phyloP scores from a whole-genome alignment of 768 basidiomycete genomes.

The Cytidiella melzeri region DNA sequence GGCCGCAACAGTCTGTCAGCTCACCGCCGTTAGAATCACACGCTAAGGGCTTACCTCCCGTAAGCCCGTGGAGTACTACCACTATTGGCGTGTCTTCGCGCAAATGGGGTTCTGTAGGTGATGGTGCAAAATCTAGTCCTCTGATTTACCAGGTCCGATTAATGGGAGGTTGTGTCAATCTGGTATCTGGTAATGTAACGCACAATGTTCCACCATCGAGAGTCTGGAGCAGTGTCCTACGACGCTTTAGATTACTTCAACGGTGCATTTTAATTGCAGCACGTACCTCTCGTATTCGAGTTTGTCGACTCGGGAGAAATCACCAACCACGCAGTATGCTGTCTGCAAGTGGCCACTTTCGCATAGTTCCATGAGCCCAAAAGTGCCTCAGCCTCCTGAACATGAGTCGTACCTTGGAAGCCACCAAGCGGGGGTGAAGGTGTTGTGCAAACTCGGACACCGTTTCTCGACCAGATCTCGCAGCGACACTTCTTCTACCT shows the following conservation, averaged over 20 bases:
- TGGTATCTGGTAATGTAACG: conserved; percentile 16
- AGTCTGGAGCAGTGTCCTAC: conserved; percentile 39
- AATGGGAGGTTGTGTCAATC: background rate
- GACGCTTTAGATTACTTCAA: background rate
- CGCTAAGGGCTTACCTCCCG: conserved; percentile 32
- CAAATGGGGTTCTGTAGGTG: conserved; percentile 21
- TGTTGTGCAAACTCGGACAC: conserved; percentile 24
- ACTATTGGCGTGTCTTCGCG: conserved; percentile 44
- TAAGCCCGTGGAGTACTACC: conserved; percentile 45
- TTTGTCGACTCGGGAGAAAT: conserved; percentile 51
- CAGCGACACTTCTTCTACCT: conserved; percentile 13
- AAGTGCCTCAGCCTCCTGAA: background rate
- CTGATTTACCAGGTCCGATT: conserved; percentile 26
- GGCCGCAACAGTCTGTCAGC: conserved; percentile 2
- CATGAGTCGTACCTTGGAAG: conserved; percentile 20
- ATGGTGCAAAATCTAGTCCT: conserved; percentile 61
- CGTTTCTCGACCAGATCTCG: conserved; percentile 18
- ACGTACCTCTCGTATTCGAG: conserved; percentile 52
- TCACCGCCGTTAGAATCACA: background rate
- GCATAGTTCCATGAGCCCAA: background rate
- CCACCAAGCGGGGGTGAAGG: conserved; percentile 27
- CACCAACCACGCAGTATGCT: conserved; percentile 49
- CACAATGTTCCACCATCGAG: conserved; percentile 64
- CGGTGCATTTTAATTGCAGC: background rate
- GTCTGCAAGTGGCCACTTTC: conserved; percentile 61